phyloP scores from a whole-genome alignment of 257 asterid genomes.

The Nicotiana benthamiana region DNA sequence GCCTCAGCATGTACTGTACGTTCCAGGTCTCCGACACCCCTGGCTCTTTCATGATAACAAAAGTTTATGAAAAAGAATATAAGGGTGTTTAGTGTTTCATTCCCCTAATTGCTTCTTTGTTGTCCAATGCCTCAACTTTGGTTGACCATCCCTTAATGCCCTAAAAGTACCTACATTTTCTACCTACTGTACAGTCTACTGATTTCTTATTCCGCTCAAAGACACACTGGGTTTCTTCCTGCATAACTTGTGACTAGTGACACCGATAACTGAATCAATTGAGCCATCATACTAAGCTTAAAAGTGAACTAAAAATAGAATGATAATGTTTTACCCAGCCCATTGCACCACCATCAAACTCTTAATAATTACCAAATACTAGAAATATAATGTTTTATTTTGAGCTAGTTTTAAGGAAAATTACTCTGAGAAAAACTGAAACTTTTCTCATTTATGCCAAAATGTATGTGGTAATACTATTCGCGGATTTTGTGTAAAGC shows the following conservation, averaged over 20 bases:
- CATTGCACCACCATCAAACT: not conserved
- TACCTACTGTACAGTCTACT: not conserved
- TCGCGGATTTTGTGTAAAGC: not conserved
- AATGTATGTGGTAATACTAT: not conserved
- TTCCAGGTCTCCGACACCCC: not conserved
- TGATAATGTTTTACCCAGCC: not conserved
- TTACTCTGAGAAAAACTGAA: not conserved
- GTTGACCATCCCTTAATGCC: not conserved
- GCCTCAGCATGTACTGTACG: not conserved
- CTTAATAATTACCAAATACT: not conserved
- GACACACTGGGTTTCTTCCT: not conserved
- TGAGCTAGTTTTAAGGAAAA: not conserved
- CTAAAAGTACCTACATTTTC: not conserved
- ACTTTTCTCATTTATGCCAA: not conserved
- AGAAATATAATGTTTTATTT: not conserved
- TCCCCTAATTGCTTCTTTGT: not conserved
- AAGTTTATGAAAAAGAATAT: not conserved
- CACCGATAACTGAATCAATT: not conserved
- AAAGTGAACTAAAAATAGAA: not conserved
- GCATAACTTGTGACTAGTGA: not conserved
- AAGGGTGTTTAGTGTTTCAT: not conserved
- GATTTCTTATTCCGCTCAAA: not conserved
- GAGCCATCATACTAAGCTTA: not conserved
- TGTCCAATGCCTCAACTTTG: not conserved
- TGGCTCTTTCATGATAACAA: not conserved